Evolutionary conservation across 305 asterid species (phyloP).

Genomic region (Plantago coronopus): DNA sequence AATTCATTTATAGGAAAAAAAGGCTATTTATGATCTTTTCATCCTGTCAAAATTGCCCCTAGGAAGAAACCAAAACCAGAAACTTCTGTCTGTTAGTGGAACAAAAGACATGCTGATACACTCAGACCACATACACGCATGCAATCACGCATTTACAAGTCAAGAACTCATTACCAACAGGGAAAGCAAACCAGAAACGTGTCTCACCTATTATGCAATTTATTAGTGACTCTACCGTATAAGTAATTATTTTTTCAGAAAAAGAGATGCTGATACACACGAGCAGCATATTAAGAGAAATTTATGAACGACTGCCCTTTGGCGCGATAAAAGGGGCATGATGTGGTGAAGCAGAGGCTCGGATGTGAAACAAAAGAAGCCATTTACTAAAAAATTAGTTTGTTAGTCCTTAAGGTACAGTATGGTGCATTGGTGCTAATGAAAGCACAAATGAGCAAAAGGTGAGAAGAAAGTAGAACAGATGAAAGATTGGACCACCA

Average conservation of each 20-base stretch:
- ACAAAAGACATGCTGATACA: constrained; percentile 2
- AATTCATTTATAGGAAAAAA: constrained; percentile 18
- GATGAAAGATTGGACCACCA: constrained; percentile 19
- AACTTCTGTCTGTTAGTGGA: constrained; percentile 20
- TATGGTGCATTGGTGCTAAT: not conserved
- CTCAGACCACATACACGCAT: not conserved
- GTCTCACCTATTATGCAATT: not conserved
- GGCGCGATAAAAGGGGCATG: not conserved
- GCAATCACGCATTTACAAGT: no score
- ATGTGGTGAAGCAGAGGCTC: constrained; percentile 1
- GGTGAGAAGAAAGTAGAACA: constrained; percentile 3
- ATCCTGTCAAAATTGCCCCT: constrained; percentile 19
- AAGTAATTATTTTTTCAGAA: not conserved
- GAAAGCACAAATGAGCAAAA: constrained; percentile 9
- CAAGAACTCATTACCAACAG: not conserved
- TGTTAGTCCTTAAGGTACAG: not conserved
- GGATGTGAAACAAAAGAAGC: not conserved
- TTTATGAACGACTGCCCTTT: not conserved
- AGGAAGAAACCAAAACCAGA: constrained; percentile 1
- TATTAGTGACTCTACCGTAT: not conserved
- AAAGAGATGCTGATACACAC: not conserved
- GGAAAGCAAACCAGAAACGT: not conserved
- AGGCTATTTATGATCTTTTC: constrained; percentile 24
- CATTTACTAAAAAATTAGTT: not conserved
- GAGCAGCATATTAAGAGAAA: not conserved